Evolutionary conservation across 225 moss, liverwort and hornwort genomes (phyloP).

Genomic region (Ulota crispa): DNA sequence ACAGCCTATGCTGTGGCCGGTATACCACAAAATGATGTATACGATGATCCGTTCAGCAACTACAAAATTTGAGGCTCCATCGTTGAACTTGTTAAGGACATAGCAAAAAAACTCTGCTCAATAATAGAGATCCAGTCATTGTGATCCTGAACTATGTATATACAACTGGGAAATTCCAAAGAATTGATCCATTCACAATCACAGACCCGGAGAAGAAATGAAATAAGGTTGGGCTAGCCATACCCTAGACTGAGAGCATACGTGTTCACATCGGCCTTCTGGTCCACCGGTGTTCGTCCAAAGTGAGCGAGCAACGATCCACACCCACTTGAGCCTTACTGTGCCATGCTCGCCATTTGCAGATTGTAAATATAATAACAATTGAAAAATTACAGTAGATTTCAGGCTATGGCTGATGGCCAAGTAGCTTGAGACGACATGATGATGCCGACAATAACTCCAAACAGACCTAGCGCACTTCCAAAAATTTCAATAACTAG

Average conservation of each 20-base stretch:
- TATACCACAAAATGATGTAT: background rate
- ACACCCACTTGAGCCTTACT: slow-evolving; percentile 18
- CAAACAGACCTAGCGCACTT: slow-evolving; percentile 91
- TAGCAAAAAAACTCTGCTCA: background rate
- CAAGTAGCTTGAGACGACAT: slow-evolving; percentile 94
- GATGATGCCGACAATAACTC: slow-evolving; percentile 95
- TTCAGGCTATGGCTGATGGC: slow-evolving; percentile 52
- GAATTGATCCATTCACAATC: background rate
- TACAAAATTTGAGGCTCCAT: background rate
- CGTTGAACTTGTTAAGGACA: background rate
- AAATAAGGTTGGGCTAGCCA: background rate
- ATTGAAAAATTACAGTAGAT: slow-evolving; percentile 22
- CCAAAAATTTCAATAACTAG: slow-evolving; percentile 97
- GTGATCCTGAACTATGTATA: background rate
- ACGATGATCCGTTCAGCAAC: background rate
- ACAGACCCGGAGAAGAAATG: background rate
- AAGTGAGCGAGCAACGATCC: background rate
- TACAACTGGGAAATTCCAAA: slow-evolving; percentile 12
- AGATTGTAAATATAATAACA: slow-evolving; percentile 23
- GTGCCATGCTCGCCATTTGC: slow-evolving; percentile 19
- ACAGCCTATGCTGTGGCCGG: background rate
- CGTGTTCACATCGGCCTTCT: background rate
- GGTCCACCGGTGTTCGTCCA: background rate
- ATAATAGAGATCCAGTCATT: background rate
- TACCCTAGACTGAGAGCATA: background rate